These are phyloP conservation scores for Pulicaria dysenterica DNA, from an alignment of 129 eudicot species.

Conservation along the genomic window DNA sequence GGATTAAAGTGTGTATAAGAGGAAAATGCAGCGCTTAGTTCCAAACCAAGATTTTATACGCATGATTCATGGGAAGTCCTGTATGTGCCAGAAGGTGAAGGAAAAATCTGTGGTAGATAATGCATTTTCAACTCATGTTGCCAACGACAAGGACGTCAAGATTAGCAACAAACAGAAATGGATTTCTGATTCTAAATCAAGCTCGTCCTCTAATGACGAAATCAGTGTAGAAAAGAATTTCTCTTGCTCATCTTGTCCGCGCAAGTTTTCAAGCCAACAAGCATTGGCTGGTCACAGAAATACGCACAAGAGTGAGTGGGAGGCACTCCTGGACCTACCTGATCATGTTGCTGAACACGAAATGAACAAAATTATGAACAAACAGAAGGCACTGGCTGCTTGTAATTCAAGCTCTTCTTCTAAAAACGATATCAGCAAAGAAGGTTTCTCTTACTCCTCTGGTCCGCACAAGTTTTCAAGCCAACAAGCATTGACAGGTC, in stretches of 20 bases:
- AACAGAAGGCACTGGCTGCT: no score
- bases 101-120: not conserved
- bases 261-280: conserved; percentile 30
- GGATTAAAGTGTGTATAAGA: not conserved
- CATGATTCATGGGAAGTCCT: conserved; percentile 11
- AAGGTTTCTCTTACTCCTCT: no score
- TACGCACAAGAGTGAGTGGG: conserved; percentile 29
- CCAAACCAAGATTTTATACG: conserved; percentile 1
- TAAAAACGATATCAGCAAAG: no score
- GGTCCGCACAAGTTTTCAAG: no score
- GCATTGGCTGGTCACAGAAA: conserved; percentile 38
- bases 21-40: conserved; percentile 1
- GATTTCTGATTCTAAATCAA: not conserved
- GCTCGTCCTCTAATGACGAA: conserved; percentile 14
- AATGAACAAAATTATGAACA: no score
- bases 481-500: no score
- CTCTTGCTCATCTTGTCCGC: conserved; percentile 22
- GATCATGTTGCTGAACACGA: not conserved
- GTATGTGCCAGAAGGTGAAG: not conserved
- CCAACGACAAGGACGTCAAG: not conserved
- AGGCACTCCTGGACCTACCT: not conserved
- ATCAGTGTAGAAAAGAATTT: not conserved
- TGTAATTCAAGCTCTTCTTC: no score
- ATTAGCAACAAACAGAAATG: not conserved
- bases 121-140: conserved; percentile 17